These are phyloP conservation scores for Fonsecaea erecta DNA, from an alignment of 2,329 filamentous ascomycete species.

Conservation along the genomic window DNA sequence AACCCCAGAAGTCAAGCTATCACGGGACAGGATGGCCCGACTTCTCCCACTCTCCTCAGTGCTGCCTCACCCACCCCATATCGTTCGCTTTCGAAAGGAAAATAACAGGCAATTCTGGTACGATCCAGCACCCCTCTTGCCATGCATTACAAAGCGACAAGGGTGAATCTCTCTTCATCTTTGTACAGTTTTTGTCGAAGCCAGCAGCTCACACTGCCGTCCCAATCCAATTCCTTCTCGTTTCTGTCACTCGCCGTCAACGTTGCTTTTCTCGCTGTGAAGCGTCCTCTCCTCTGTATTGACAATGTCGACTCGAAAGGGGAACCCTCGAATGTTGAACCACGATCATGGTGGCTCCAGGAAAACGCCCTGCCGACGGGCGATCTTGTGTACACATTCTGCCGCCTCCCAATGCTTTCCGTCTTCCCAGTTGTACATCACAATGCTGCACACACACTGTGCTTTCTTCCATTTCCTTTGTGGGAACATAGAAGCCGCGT, in stretches of 20 bases:
- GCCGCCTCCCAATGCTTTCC: not conserved
- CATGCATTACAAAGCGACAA: conserved; percentile 11
- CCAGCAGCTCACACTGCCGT: not conserved
- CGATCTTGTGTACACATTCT: not conserved
- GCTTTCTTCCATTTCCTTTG: not conserved
- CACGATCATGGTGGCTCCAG: not conserved
- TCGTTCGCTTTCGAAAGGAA: not conserved
- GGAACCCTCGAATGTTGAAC: not conserved
- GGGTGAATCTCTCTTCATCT: conserved; percentile 7
- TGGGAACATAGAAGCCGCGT: not conserved
- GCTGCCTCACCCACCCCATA: not conserved
- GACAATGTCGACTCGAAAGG: not conserved
- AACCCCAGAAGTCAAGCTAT: not conserved
- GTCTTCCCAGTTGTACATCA: conserved; percentile 10
- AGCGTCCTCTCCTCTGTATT: conserved; percentile 20
- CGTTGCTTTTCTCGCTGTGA: conserved; percentile 19
- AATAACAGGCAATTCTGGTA: not conserved
- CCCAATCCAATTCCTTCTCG: not conserved
- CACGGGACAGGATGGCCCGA: not conserved
- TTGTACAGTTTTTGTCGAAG: conserved; percentile 9
- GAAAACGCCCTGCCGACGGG: not conserved
- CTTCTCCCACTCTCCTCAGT: not conserved
- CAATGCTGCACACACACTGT: conserved; percentile 15
- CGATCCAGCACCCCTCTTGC: conserved; percentile 9
- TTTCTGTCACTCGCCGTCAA: not conserved